Evolutionary conservation across 495 filamentous ascomycete genomes (phyloP).

Genomic region (Penicillium soppii): DNA sequence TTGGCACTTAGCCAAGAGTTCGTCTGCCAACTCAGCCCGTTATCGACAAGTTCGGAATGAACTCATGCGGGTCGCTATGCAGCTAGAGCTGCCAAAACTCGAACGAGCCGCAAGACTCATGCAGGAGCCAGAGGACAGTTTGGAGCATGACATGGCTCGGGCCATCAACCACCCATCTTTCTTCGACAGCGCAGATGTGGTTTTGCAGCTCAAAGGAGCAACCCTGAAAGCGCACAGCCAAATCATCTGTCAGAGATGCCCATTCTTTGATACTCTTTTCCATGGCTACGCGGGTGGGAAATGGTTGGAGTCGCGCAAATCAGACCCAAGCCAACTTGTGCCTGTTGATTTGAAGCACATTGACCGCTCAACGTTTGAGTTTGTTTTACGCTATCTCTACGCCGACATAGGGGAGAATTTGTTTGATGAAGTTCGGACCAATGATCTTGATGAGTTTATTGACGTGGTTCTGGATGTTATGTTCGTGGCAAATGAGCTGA

Average conservation of each 20-base stretch:
- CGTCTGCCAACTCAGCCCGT: slow-evolving; percentile 58
- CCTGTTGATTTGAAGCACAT: slow-evolving; percentile 84
- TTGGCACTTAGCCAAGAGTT: slow-evolving; percentile 71
- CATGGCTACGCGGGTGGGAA: slow-evolving; percentile 76
- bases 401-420: slow-evolving; percentile 76
- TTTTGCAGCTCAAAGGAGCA: slow-evolving; percentile 72
- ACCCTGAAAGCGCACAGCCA: slow-evolving; percentile 68
- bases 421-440: slow-evolving; percentile 72
- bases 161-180: slow-evolving; percentile 67
- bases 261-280: slow-evolving; percentile 90
- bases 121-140: slow-evolving; percentile 56
- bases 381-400: slow-evolving; percentile 82
- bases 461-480: slow-evolving; percentile 91
- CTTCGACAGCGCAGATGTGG: slow-evolving; percentile 71
- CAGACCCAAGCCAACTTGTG: slow-evolving; percentile 50
- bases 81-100: slow-evolving; percentile 63
- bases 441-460: slow-evolving; percentile 76
- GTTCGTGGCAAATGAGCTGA: slow-evolving; percentile 86
- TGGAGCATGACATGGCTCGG: slow-evolving; percentile 65
- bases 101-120: slow-evolving; percentile 76
- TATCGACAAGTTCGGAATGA: slow-evolving; percentile 79
- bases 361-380: slow-evolving; percentile 64
- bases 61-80: slow-evolving; percentile 73
- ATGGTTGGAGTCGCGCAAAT: slow-evolving; percentile 75
- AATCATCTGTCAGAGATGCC: slow-evolving; percentile 79